Base-by-base conservation (phyloP, 2,329 filamentous ascomycete species). In the Dendryphion nanum region DNA sequence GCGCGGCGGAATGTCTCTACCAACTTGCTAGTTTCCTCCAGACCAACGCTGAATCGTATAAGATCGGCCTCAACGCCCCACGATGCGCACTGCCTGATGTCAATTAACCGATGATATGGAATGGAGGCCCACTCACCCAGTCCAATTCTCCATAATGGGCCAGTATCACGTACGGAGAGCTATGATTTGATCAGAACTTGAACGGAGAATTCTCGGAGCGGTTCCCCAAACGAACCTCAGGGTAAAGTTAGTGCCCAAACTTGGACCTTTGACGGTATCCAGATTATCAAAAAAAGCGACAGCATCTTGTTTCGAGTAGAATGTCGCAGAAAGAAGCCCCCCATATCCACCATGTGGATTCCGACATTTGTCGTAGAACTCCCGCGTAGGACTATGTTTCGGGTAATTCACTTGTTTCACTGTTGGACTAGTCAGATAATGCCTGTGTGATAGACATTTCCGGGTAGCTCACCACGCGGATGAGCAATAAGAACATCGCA, bases 191-290 rank as follows among this genome's bases (percentile, higher is more conserved):
- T 37, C 18, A 32, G 40, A 16, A 33, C 4, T 14, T 18, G 18
- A 20, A 21, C 17, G 14, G 17, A 33, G 12, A n/a, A n/a, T 7
- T 26, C 16, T 6, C 10, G 4, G 8, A 12, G 23, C n/a, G 37
- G 16, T 14, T 14, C 13, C 28, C 14, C n/a, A n/a, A 10, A 50
- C 58, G 49, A 41, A 75, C 73, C 71, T 85, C 24, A 98, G 73
- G 0, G 93, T 97, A 63, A 98, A 98, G 66, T 98, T 98, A 1
- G 93, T 97, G 2, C 93, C 93, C 34, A 98, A 72, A 66, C 89
- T 96, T 0, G 93, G 93, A 0, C 93, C 93, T 66, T 98, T 98
- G 26, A 89, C 83, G 1, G 89, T 93, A 45, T 94, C 82, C 13
- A 98, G 71, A 10, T 79, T 76, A 66, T 98, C 89, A 66, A 85